Conservation (phyloP, 148 eudicot species). For the Vaccinium corymbosum region DNA sequence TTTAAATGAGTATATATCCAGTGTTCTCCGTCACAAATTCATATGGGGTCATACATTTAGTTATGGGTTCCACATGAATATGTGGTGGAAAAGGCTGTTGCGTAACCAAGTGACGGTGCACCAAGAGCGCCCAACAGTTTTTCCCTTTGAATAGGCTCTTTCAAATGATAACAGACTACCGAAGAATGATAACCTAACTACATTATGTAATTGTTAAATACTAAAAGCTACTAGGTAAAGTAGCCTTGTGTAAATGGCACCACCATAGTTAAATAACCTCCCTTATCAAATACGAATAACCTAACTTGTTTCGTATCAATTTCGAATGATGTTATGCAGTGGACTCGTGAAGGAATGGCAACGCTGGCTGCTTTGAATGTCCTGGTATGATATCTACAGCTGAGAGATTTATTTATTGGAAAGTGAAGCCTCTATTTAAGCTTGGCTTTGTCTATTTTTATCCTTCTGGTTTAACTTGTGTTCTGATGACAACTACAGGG, state of each 20-base stretch:
- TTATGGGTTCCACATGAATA: neutral
- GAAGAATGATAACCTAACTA: neutral
- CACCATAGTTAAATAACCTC: neutral
- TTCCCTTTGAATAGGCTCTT: neutral
- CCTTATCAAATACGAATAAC: neutral
- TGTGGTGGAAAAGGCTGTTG: neutral
- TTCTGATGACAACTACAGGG: constrained; percentile 37
- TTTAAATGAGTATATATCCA: too few species aligned
- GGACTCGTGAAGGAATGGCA: constrained; percentile 99
- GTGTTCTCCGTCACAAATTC: too few species aligned
- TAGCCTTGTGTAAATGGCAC: neutral
- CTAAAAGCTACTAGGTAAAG: neutral
- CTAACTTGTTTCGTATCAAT: constrained; percentile 5
- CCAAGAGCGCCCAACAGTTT: neutral
- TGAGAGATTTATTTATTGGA: neutral
- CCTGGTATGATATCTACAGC: constrained; percentile 51
- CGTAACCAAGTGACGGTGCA: neutral
- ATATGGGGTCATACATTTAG: too few species aligned
- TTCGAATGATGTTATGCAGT: constrained; percentile 45
- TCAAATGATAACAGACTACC: neutral
- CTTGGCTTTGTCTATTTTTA: neutral
- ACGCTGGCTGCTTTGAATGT: constrained; percentile 92
- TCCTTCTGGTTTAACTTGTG: neutral
- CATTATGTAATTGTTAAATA: neutral
- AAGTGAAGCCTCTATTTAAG: neutral